Percentiles rank a stretch among this genome's conserved stretches.
Conservation (phyloP, 345 rosid genomes). For the Passiflora organensis region DNA sequence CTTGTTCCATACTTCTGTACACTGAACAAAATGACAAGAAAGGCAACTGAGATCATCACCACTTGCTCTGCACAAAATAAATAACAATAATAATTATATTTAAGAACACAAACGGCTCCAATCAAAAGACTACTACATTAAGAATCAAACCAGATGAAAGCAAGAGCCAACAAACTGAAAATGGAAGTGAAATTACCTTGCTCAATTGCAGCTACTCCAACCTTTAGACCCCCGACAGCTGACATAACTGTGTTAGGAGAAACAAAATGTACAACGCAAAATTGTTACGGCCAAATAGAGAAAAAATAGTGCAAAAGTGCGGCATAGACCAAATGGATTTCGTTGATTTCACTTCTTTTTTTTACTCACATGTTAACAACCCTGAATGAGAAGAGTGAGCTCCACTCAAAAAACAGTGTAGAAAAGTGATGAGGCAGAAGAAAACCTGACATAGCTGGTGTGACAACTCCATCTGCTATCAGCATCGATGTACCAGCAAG, state of each 20-base stretch:
- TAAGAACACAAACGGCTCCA: too few species aligned
- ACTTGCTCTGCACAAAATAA: conserved; percentile 70
- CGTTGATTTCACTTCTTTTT: too few species aligned
- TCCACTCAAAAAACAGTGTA: too few species aligned
- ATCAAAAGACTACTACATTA: too few species aligned
- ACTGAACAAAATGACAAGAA: conserved; percentile 84
- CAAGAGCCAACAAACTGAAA: neutral
- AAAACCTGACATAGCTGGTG: conserved; percentile 99
- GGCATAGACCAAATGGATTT: neutral
- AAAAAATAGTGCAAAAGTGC: neutral
- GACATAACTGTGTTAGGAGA: conserved; percentile 69
- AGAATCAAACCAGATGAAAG: neutral
- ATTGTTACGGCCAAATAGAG: neutral
- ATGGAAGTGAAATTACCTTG: conserved; percentile 44
- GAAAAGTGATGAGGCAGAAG: too few species aligned
- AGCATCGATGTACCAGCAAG: conserved; percentile 99
- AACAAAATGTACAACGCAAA: conserved; percentile 2
- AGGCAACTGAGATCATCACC: conserved; percentile 87
- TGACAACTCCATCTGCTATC: conserved; percentile 94
- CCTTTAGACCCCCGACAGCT: conserved; percentile 95
- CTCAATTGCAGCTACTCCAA: conserved; percentile 64
- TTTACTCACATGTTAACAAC: too few species aligned
- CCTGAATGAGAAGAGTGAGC: neutral
- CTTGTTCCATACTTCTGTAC: conserved; percentile 98
- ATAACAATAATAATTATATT: conserved; percentile 18